Evolutionary conservation across 2,329 filamentous ascomycete genomes (phyloP).

Genomic region (Hypoxylon sp.): DNA sequence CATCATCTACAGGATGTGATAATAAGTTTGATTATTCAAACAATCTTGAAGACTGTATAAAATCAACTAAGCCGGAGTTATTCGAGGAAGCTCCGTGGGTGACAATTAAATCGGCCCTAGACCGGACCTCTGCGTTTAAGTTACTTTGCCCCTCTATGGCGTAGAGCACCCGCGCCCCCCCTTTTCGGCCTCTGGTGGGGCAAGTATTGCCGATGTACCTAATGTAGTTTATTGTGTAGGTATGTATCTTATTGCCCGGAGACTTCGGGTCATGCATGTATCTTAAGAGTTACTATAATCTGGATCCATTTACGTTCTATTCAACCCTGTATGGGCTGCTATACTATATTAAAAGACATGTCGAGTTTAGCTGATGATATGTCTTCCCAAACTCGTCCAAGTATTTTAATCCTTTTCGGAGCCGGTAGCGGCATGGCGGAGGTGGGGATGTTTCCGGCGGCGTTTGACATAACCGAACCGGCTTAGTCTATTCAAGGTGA

Average conservation of each 20-base stretch:
- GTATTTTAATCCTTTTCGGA: conserved; percentile 8
- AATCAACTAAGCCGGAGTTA: neutral
- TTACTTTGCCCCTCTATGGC: conserved; percentile 1
- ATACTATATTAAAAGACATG: neutral
- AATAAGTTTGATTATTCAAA: neutral
- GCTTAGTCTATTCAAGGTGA: neutral
- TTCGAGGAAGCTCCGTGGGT: neutral
- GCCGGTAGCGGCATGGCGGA: conserved; percentile 8
- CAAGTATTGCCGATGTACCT: neutral
- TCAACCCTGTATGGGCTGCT: neutral
- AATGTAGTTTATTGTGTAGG: neutral
- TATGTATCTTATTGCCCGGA: neutral
- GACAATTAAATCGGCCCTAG: conserved; percentile 10
- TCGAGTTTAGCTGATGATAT: neutral
- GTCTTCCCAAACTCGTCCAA: neutral
- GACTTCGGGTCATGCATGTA: neutral
- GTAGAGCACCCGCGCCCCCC: conserved; percentile 1
- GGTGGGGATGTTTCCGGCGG: conserved; percentile 7
- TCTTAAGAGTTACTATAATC: neutral
- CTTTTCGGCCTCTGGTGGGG: conserved; percentile 32
- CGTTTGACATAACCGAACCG: conserved; percentile 9
- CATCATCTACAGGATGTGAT: conserved; percentile 8
- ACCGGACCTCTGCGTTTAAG: conserved; percentile 5
- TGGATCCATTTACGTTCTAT: neutral
- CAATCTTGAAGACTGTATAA: neutral